Conservation (phyloP, 192 early-diverging fungal genomes). For the Coemansia sp. region DNA sequence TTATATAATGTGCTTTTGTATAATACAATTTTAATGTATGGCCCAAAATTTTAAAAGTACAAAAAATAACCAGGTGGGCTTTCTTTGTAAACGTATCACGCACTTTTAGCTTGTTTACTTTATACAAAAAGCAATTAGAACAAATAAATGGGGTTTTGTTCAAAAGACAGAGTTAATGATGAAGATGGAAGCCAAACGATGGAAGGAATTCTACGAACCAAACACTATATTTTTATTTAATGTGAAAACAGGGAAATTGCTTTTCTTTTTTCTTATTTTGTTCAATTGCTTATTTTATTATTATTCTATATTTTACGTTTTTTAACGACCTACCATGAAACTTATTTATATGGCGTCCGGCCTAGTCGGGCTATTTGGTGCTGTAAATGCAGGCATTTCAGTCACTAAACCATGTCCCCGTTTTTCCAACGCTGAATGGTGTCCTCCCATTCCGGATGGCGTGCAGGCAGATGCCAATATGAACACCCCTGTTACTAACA, state of each 20-base stretch:
- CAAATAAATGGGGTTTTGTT: neutral
- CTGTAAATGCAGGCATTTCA: constrained; percentile 22
- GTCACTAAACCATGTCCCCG: constrained; percentile 35
- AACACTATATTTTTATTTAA: neutral
- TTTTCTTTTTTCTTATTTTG: neutral
- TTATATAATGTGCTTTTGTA: neutral
- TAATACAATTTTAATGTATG: neutral
- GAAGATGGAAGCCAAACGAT: neutral
- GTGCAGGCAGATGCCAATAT: constrained; percentile 40
- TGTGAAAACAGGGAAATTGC: too few species aligned
- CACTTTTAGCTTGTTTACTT: neutral
- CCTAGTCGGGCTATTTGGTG: constrained; percentile 6
- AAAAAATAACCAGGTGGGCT: neutral
- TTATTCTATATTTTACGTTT: neutral
- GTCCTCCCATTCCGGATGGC: constrained; percentile 45
- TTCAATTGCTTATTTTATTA: constrained; percentile 6
- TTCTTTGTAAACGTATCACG: neutral
- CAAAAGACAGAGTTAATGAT: neutral
- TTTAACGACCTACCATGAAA: neutral
- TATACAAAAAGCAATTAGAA: neutral
- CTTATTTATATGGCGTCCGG: constrained; percentile 2
- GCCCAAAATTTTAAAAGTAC: neutral
- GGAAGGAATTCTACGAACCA: neutral
- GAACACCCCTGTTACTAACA: constrained; percentile 24
- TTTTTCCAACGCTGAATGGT: constrained; percentile 23